Conservation (phyloP, 495 filamentous ascomycete genomes). For the Trichoderma reesei region DNA sequence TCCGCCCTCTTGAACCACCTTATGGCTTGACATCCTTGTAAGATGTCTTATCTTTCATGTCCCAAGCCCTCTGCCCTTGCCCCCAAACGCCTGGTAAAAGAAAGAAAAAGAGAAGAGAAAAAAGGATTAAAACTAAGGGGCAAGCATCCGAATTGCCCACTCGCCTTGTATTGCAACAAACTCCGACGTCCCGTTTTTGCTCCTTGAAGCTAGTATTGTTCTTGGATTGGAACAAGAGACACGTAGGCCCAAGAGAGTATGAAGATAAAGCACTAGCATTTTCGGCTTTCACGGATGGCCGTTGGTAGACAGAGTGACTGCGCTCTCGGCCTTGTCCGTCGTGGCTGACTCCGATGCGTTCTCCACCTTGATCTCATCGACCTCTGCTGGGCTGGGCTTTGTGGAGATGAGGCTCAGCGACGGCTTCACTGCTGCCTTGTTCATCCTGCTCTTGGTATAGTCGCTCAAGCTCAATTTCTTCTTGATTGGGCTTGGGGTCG, state of each 20-base stretch:
- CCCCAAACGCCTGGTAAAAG: background rate
- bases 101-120: background rate
- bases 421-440: conserved; percentile 32
- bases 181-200: background rate
- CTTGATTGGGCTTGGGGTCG: conserved; percentile 51
- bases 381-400: conserved; percentile 24
- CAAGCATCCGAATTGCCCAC: background rate
- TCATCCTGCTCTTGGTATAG: conserved; percentile 49
- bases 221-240: too few species aligned
- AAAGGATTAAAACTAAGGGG: background rate
- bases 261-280: too few species aligned
- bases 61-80: background rate
- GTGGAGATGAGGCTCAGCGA: conserved; percentile 11
- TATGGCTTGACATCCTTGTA: background rate
- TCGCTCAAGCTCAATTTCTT: conserved; percentile 70
- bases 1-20: background rate
- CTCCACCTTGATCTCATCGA: conserved; percentile 35
- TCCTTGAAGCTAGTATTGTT: too few species aligned
- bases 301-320: background rate
- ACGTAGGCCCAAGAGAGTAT: too few species aligned
- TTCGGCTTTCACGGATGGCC: background rate
- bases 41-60: background rate
- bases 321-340: conserved; percentile 19
- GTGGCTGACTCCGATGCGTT: conserved; percentile 24
- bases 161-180: conserved; percentile 2